Percentiles rank a stretch among this genome's conserved stretches.
Evolutionary conservation across 202 grass and related monocot species (phyloP).

Genomic region (Bolboschoenoplectus hybrid): DNA sequence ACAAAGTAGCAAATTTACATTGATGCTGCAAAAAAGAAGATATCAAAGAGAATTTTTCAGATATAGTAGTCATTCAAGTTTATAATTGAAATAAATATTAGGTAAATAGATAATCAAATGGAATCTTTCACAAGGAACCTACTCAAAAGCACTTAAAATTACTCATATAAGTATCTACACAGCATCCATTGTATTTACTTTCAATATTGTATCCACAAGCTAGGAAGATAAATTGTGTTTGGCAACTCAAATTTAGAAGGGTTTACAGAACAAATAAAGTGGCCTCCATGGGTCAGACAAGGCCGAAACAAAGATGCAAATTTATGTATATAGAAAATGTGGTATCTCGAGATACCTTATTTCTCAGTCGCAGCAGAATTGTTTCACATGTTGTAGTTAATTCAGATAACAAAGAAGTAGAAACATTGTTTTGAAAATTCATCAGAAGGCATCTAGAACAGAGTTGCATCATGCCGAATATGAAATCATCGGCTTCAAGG

Average conservation of each 20-base stretch:
- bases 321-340: conserved; percentile 13
- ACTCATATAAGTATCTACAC: conserved; percentile 26
- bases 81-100: background rate
- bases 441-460: conserved; percentile 57
- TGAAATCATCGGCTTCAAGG: conserved; percentile 73
- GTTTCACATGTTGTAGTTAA: conserved; percentile 63
- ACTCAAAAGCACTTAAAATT: conserved; percentile 15
- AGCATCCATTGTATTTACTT: conserved; percentile 10
- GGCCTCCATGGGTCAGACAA: background rate
- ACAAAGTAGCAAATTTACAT: conserved; percentile 70
- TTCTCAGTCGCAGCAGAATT: conserved; percentile 59
- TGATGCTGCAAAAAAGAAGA: conserved; percentile 59
- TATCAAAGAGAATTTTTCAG: conserved; percentile 21
- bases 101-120: conserved; percentile 36
- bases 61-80: background rate
- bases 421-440: conserved; percentile 61
- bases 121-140: conserved; percentile 11
- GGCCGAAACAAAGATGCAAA: background rate
- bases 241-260: background rate
- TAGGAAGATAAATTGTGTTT: conserved; percentile 1
- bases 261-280: background rate
- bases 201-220: background rate
- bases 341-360: conserved; percentile 57
- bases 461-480: conserved; percentile 63
- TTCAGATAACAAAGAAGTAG: conserved; percentile 63